Conservation (phyloP, 805 yeast species). For the Lachancea lanzarotensis region DNA sequence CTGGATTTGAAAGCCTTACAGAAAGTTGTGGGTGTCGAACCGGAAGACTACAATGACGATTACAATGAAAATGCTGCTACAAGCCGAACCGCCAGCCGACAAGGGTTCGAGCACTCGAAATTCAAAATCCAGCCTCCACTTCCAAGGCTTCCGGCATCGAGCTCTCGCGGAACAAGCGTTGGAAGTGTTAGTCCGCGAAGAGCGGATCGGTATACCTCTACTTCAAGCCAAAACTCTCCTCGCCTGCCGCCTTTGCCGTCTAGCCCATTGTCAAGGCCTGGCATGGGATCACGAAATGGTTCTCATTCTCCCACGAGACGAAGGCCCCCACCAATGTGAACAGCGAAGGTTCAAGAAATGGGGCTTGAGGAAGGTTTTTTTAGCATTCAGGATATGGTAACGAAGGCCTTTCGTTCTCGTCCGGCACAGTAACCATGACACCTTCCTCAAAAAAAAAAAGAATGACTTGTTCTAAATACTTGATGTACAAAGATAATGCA, state of each 20-base stretch:
- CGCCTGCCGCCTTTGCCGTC: constrained; percentile 17
- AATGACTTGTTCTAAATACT: constrained; percentile 1
- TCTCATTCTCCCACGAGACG: constrained; percentile 18
- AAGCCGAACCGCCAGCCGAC: background rate
- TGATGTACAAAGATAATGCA: constrained; percentile 4
- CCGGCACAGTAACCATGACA: no score
- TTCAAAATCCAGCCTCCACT: constrained; percentile 17
- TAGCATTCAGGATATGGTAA: no score
- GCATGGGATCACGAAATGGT: constrained; percentile 1
- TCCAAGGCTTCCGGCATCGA: constrained; percentile 22
- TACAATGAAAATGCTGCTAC: background rate
- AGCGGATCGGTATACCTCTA: background rate
- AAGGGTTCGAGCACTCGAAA: constrained; percentile 5
- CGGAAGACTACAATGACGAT: constrained; percentile 6
- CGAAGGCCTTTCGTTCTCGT: no score
- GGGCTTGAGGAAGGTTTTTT: no score
- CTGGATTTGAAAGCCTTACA: constrained; percentile 33
- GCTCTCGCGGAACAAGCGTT: constrained; percentile 5
- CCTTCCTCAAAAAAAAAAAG: no score
- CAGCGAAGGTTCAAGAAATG: background rate
- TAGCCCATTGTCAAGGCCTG: constrained; percentile 7
- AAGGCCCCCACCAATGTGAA: constrained; percentile 19
- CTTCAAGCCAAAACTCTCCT: background rate
- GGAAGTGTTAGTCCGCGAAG: background rate
- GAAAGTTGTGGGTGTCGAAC: constrained; percentile 31